A percentile compares a stretch with the other conserved stretches of the same genome.
Evolutionary conservation across 805 yeast genomes (phyloP).

Genomic region (Phaffomyces antillensis): DNA sequence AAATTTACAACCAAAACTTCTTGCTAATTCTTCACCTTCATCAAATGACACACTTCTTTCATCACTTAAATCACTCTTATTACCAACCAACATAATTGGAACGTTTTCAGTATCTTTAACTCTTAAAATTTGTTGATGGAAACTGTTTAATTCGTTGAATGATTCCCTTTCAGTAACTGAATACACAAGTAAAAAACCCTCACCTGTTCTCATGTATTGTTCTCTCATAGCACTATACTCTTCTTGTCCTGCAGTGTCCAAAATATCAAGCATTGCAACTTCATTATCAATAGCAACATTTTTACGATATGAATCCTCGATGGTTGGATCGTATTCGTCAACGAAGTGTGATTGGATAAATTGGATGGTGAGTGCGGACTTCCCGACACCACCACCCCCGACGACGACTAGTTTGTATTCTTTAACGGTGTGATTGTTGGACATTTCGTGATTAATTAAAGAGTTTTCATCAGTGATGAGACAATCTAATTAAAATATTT

Average conservation of each 20-base stretch:
- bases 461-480: no score
- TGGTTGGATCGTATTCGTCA: constrained; percentile 97
- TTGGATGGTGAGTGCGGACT: constrained; percentile 92
- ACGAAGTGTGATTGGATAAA: constrained; percentile 92
- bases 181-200: constrained; percentile 86
- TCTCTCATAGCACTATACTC: constrained; percentile 92
- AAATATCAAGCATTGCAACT: constrained; percentile 72
- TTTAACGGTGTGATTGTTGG: constrained; percentile 34
- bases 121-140: constrained; percentile 70
- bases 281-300: constrained; percentile 79
- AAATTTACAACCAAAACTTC: constrained; percentile 61
- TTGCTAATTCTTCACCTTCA: constrained; percentile 58
- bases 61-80: constrained; percentile 67
- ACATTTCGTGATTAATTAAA: neutral
- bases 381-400: constrained; percentile 99
- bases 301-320: constrained; percentile 87
- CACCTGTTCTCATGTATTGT: constrained; percentile 94
- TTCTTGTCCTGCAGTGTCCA: constrained; percentile 98
- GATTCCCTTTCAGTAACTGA: constrained; percentile 80
- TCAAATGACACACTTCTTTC: constrained; percentile 68
- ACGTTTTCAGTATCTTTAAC: constrained; percentile 73
- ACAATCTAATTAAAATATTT: no score
- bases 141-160: constrained; percentile 76
- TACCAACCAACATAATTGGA: constrained; percentile 76
- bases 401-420: constrained; percentile 93